These are phyloP conservation scores for Aspergillus caelatus DNA, from an alignment of 2,329 filamentous ascomycete species.

Conservation along the genomic window DNA sequence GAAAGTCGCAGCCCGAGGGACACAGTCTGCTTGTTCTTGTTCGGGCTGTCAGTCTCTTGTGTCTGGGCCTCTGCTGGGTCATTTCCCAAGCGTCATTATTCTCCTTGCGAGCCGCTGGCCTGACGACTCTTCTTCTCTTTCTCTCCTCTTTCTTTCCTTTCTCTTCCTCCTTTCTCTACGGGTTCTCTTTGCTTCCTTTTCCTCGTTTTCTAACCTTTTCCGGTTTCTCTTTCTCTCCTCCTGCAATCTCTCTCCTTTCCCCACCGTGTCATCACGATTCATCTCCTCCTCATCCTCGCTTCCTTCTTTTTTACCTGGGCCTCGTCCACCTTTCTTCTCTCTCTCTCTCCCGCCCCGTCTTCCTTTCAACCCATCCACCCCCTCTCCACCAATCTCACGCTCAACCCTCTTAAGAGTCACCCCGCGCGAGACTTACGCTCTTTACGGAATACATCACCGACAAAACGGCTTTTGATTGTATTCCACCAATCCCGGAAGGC, in stretches of 20 bases:
- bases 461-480: not conserved
- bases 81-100: conserved; percentile 23
- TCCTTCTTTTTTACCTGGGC: conserved; percentile 10
- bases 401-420: conserved; percentile 5
- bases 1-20: conserved; percentile 23
- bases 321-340: conserved; percentile 20
- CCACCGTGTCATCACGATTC: conserved; percentile 20
- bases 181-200: conserved; percentile 12
- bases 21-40: conserved; percentile 11
- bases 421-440: not conserved
- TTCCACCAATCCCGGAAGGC: not conserved
- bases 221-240: not conserved
- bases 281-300: conserved; percentile 12
- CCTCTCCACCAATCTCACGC: conserved; percentile 2
- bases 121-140: conserved; percentile 17
- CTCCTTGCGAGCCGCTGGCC: conserved; percentile 5
- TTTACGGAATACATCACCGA: not conserved
- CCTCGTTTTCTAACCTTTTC: conserved; percentile 5
- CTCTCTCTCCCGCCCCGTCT: conserved; percentile 17
- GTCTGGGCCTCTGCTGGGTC: conserved; percentile 20
- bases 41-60: conserved; percentile 15
- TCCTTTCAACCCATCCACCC: conserved; percentile 2
- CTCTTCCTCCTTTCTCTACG: conserved; percentile 7
- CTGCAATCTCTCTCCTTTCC: conserved; percentile 21
- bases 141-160: conserved; percentile 17